phyloP scores from a whole-genome alignment of 1,284 basidiomycete genomes.

The Apiotrichum mycotoxinovorans region DNA sequence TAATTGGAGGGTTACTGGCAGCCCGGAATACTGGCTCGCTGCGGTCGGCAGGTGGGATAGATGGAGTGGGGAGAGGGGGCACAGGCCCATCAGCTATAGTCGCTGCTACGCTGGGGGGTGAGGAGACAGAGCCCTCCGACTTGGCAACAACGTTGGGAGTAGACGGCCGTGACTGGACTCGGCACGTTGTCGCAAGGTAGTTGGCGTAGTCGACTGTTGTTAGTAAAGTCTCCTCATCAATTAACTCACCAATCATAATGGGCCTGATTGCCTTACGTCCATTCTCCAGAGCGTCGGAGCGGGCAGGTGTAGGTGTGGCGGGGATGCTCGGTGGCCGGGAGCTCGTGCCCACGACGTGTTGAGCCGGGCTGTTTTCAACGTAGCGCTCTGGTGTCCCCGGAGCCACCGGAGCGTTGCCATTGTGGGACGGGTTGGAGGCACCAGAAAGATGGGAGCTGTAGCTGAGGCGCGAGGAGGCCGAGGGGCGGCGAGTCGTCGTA shows the following conservation, averaged over 20 bases:
- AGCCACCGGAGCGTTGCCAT: not conserved
- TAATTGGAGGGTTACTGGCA: not conserved
- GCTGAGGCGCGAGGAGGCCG: not conserved
- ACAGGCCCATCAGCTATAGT: not conserved
- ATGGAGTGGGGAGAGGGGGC: not conserved
- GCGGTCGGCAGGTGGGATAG: not conserved
- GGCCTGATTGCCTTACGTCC: not conserved
- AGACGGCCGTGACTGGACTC: not conserved
- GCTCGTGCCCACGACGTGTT: not conserved
- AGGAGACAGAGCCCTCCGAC: not conserved
- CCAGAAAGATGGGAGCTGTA: not conserved
- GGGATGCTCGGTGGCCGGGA: not conserved
- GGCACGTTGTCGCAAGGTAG: not conserved
- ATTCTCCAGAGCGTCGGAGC: not conserved
- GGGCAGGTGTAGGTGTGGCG: not conserved
- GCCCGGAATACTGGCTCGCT: no score
- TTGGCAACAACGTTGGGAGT: not conserved
- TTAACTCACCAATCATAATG: conserved; percentile 5
- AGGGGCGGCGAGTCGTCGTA: not conserved
- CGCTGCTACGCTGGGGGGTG: not conserved
- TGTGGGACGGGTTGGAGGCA: not conserved
- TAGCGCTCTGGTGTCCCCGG: not conserved
- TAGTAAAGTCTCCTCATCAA: not conserved
- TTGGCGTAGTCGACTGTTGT: conserved; percentile 2
- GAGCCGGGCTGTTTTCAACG: conserved; percentile 1